Evolutionary conservation across 805 yeast species (phyloP).

Genomic region (Candida arabinofermentans): DNA sequence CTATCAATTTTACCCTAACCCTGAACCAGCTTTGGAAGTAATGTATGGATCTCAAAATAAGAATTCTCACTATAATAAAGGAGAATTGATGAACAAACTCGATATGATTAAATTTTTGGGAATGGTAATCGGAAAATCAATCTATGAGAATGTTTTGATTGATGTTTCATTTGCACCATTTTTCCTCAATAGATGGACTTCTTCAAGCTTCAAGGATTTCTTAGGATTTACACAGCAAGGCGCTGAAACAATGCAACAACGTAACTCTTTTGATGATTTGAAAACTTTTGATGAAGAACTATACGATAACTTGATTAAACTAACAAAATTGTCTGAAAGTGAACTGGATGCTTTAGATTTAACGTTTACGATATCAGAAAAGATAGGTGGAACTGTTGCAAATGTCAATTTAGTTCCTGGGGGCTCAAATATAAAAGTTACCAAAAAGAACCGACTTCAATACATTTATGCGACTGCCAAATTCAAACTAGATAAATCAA

Average conservation of each 20-base stretch:
- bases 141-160: constrained; percentile 76
- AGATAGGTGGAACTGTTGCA: constrained; percentile 25
- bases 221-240: constrained; percentile 3
- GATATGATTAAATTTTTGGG: constrained; percentile 63
- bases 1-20: constrained; percentile 73
- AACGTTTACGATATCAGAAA: constrained; percentile 60
- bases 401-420: constrained; percentile 56
- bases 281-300: constrained; percentile 65
- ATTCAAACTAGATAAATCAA: constrained; percentile 65
- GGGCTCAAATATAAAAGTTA: constrained; percentile 59
- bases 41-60: constrained; percentile 23
- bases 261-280: constrained; percentile 75
- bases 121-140: constrained; percentile 79
- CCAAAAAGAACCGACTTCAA: constrained; percentile 54
- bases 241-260: constrained; percentile 30
- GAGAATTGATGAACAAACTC: constrained; percentile 19
- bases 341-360: constrained; percentile 60
- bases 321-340: constrained; percentile 49
- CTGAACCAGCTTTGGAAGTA: constrained; percentile 34
- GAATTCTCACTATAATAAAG: constrained; percentile 25
- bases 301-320: constrained; percentile 58
- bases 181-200: constrained; percentile 64
- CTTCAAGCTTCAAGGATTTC: constrained; percentile 29
- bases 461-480: constrained; percentile 77
- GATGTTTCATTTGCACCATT: constrained; percentile 85